Evolutionary conservation across 2,329 filamentous ascomycete species (phyloP), one percentile per base, ranked within the genome.

Genomic region (Shiraia sp.): DNA sequence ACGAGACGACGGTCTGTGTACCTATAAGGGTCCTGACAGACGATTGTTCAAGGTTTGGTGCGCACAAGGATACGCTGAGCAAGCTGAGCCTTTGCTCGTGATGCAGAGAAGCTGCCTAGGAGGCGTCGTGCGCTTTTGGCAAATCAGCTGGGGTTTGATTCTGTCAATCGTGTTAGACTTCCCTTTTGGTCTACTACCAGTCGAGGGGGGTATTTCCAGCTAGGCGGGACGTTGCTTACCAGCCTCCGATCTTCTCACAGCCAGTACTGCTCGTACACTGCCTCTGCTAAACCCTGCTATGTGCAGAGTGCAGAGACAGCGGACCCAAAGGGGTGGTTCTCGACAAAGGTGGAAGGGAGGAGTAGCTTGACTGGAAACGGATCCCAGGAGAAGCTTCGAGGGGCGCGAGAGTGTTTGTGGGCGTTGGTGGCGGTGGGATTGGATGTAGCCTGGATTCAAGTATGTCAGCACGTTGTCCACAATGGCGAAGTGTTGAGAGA

Each of bases 1-100:
- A 69, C 66, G 59, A 65, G 63, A 63, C 19, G 19, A 22, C 63
- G 43, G 53, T 61, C 58, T 61, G 65, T 68, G 65, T 62, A 53
- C 51, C 54, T 68, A 61, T 67, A 66, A 65, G 57, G 51, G 53
- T 42, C 45, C 47, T 51, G 56, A 51, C 45, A 44, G 41, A 40
- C 51, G 63, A 61, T 68, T 67, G 65, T 58, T 65, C 19, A 22
- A 22, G 19, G 55, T 55, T 41, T 51, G 44, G 49, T 39, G 49
- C 33, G 52, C 59, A 65, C 65, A 65, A 59, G 56, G 56, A 59
- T 58, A 59, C 49, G 54, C 41, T 42, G 49, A 64, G 64, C 62
- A 68, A 67, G 58, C 61, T 62, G 57, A 51, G 45, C 36, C 45
- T 42, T 60, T 47, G 59, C 49, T 57, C 60, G 51, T 49, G 49